Conservation (phyloP, 495 filamentous ascomycete genomes). For the Penicillium manginii region DNA sequence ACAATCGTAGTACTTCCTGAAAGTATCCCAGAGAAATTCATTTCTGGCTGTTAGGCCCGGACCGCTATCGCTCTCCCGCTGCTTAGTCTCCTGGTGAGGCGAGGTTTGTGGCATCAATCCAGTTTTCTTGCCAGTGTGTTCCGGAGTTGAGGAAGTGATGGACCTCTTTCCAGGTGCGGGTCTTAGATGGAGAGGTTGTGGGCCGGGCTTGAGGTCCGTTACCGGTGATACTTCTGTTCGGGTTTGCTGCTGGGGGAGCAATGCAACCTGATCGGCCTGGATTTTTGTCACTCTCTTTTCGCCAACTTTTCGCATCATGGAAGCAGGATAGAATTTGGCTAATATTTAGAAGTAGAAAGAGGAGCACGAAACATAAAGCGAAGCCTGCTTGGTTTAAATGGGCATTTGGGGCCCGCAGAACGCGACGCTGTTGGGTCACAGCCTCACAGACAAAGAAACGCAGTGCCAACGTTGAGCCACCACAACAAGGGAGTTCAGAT, state of each 20-base stretch:
- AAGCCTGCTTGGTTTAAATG: no score
- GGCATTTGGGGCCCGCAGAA: no score
- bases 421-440: background rate
- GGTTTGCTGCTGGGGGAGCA: background rate
- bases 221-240: background rate
- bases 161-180: background rate
- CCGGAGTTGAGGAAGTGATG: background rate
- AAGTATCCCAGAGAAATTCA: slow-evolving; percentile 20
- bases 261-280: slow-evolving; percentile 1
- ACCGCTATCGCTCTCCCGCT: slow-evolving; percentile 2
- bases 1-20: slow-evolving; percentile 18
- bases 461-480: no score
- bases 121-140: slow-evolving; percentile 12
- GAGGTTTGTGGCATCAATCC: background rate
- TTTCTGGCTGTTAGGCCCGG: slow-evolving; percentile 9
- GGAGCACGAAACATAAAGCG: no score
- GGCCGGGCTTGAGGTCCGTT: background rate
- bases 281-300: slow-evolving; percentile 8
- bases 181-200: background rate
- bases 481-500: no score
- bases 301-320: no score
- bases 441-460: no score
- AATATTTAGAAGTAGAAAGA: no score
- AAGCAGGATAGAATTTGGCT: no score
- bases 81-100: slow-evolving; percentile 9